Percentiles rank a stretch among this genome's conserved stretches.
Conservation (phyloP, 768 basidiomycete genomes). For the Tricholomella constricta region DNA sequence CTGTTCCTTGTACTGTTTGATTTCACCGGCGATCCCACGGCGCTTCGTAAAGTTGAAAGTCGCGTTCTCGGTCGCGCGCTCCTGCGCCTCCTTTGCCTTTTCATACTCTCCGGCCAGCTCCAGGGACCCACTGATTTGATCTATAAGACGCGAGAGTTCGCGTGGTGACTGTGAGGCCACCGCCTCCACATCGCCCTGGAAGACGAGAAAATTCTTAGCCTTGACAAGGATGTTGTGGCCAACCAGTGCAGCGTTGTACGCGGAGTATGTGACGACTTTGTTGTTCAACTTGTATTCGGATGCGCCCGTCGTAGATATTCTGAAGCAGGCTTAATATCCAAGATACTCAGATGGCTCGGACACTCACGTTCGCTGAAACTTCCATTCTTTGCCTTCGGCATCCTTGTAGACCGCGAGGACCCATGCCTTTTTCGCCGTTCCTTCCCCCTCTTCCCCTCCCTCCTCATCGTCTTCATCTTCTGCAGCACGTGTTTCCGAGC, state of each 20-base stretch:
- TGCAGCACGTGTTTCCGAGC: slow-evolving; percentile 44
- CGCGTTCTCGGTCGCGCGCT: slow-evolving; percentile 90
- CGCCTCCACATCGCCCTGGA: slow-evolving; percentile 98
- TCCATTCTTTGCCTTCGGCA: slow-evolving; percentile 76
- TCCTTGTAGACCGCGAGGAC: slow-evolving; percentile 92
- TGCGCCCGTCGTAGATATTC: slow-evolving; percentile 83
- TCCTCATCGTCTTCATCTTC: slow-evolving; percentile 55
- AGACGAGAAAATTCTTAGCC: slow-evolving; percentile 98
- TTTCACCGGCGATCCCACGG: slow-evolving; percentile 90
- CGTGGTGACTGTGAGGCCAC: slow-evolving; percentile 93
- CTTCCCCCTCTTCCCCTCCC: slow-evolving; percentile 60
- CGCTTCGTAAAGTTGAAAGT: slow-evolving; percentile 95
- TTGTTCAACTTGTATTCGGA: slow-evolving; percentile 92
- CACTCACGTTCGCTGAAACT: slow-evolving; percentile 89
- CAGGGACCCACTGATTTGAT: slow-evolving; percentile 93
- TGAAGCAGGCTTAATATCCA: slow-evolving; percentile 31
- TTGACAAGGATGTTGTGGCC: slow-evolving; percentile 96
- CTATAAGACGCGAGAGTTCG: slow-evolving; percentile 87
- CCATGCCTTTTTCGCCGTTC: slow-evolving; percentile 92
- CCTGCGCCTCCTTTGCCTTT: slow-evolving; percentile 81
- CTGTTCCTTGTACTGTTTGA: slow-evolving; percentile 97
- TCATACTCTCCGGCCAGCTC: slow-evolving; percentile 91
- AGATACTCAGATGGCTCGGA: neutral
- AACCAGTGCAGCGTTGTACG: slow-evolving; percentile 86
- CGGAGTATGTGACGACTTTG: slow-evolving; percentile 78